Conservation (phyloP, 345 rosid species). For the Salix brachista region DNA sequence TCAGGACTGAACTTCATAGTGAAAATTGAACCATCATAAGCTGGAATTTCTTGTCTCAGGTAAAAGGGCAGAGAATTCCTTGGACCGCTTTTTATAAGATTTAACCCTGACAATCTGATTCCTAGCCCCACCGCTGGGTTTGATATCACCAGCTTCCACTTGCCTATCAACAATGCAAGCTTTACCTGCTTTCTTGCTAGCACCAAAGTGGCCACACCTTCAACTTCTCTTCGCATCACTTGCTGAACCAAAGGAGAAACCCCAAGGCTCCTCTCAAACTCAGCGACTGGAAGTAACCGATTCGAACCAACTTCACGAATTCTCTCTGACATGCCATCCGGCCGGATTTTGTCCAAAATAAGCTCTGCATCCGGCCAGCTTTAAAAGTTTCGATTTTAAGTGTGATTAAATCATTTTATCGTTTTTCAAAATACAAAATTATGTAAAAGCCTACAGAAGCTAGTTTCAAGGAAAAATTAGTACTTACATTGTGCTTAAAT, state of each 20-base stretch:
- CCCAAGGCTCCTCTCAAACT: conserved; percentile 16
- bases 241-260: conserved; percentile 19
- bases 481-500: too few relatives aligned
- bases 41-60: conserved; percentile 21
- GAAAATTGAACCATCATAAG: conserved; percentile 30
- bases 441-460: too few relatives aligned
- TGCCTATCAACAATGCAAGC: conserved; percentile 16
- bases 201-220: not conserved
- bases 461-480: too few relatives aligned
- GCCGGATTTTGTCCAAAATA: conserved; percentile 12
- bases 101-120: conserved; percentile 38
- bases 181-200: conserved; percentile 8
- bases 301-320: conserved; percentile 13
- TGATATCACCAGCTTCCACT: not conserved
- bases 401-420: too few relatives aligned
- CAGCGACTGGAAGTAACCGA: conserved; percentile 1
- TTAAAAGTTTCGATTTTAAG: too few relatives aligned
- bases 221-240: conserved; percentile 3
- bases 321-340: conserved; percentile 7
- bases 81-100: conserved; percentile 19
- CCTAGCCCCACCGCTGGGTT: not conserved
- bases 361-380: not conserved
- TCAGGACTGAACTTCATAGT: conserved; percentile 30
- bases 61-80: conserved; percentile 24
- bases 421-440: too few relatives aligned